These are phyloP conservation scores for Boletus pseudopeckii DNA, from an alignment of 768 basidiomycete species.

Conservation along the genomic window DNA sequence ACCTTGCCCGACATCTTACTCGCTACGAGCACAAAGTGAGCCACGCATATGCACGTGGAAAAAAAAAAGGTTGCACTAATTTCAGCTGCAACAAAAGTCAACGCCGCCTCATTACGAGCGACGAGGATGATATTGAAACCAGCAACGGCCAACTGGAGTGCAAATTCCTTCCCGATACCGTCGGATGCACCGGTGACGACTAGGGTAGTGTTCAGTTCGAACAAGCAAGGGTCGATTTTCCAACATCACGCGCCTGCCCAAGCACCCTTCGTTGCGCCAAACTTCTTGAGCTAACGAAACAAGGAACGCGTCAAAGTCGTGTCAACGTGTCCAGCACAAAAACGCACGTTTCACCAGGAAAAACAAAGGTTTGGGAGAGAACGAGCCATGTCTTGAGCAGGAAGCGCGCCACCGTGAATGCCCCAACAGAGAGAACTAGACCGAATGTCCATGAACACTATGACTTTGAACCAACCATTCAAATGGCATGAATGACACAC, in stretches of 20 bases:
- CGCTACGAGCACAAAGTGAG: constrained; percentile 27
- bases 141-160: constrained; percentile 78
- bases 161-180: constrained; percentile 94
- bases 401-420: constrained; percentile 49
- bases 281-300: constrained; percentile 59
- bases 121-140: constrained; percentile 89
- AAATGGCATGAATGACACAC: background rate
- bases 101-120: constrained; percentile 63
- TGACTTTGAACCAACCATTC: constrained; percentile 16
- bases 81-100: constrained; percentile 65
- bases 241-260: constrained; percentile 62
- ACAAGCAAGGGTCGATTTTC: background rate
- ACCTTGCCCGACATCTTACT: constrained; percentile 42
- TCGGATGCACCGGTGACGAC: constrained; percentile 95
- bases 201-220: constrained; percentile 12
- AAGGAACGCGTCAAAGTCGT: background rate
- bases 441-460: constrained; percentile 31
- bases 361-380: constrained; percentile 66
- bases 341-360: constrained; percentile 62
- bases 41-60: background rate
- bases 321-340: no score
- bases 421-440: constrained; percentile 48
- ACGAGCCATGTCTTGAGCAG: constrained; percentile 61
- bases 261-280: constrained; percentile 79
- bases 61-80: constrained; percentile 55